These are phyloP conservation scores for Ceriops decandra DNA, from an alignment of 345 rosid species.

Conservation along the genomic window DNA sequence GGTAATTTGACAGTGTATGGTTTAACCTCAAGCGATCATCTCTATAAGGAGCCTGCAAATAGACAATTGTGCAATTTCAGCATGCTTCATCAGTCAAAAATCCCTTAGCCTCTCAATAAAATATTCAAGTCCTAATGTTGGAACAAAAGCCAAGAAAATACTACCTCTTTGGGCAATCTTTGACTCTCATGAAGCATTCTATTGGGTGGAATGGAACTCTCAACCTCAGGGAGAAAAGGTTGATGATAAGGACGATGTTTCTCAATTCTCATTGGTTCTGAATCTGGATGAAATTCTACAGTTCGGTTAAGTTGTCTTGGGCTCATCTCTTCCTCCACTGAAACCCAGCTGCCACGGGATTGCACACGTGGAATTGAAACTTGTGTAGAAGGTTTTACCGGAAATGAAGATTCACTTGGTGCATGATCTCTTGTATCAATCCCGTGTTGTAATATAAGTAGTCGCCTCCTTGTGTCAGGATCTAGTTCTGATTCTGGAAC, in stretches of 20 bases:
- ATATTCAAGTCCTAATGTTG: not conserved
- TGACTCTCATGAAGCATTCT: conserved; percentile 73
- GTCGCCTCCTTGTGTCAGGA: conserved; percentile 95
- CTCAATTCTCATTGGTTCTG: conserved; percentile 63
- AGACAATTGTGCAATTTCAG: conserved; percentile 10
- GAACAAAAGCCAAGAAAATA: not conserved
- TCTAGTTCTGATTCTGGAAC: conserved; percentile 97
- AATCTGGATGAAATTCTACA: conserved; percentile 56
- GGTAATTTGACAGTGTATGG: conserved; percentile 43
- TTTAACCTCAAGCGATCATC: conserved; percentile 59
- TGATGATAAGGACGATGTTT: conserved; percentile 60
- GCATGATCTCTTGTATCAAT: conserved; percentile 77
- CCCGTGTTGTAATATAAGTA: conserved; percentile 96
- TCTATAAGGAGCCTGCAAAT: conserved; percentile 55
- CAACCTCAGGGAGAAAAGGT: conserved; percentile 58
- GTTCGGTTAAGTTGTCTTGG: conserved; percentile 59
- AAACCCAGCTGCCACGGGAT: conserved; percentile 71
- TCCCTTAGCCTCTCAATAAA: conserved; percentile 3
- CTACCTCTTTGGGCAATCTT: conserved; percentile 80
- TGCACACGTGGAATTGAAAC: conserved; percentile 60
- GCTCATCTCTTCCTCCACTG: conserved; percentile 81
- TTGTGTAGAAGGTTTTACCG: conserved; percentile 58
- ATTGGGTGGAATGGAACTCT: conserved; percentile 59
- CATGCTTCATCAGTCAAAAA: not conserved
- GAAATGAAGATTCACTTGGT: conserved; percentile 63